Conservation (phyloP, 2,329 filamentous ascomycete genomes). For the Venturiaceae sp. region DNA sequence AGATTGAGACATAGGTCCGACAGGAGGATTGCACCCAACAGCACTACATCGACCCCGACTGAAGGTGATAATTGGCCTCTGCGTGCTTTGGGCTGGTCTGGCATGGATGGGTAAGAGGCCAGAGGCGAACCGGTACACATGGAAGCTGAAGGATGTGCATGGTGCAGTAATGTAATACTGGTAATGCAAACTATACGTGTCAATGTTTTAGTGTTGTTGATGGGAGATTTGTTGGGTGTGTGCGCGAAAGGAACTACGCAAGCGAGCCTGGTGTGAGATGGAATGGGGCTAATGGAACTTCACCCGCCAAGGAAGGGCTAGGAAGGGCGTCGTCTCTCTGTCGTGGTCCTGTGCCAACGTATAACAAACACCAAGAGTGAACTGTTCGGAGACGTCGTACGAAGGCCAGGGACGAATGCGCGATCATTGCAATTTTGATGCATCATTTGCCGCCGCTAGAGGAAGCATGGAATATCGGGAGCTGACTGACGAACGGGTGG, state of each 20-base stretch:
- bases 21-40: not conserved
- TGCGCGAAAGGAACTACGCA: too few relatives aligned
- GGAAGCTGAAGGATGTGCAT: not conserved
- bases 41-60: not conserved
- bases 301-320: not conserved
- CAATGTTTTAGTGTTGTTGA: not conserved
- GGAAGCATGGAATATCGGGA: not conserved
- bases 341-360: not conserved
- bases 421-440: not conserved
- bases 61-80: not conserved
- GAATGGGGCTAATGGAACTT: not conserved
- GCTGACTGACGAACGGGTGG: not conserved
- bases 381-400: too few relatives aligned
- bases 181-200: slow-evolving; percentile 1
- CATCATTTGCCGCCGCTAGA: not conserved
- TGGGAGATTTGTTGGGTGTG: not conserved
- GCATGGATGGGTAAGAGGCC: not conserved
- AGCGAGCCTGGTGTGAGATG: not conserved
- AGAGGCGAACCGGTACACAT: not conserved
- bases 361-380: not conserved
- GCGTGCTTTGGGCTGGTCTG: not conserved
- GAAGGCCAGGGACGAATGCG: not conserved
- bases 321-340: not conserved
- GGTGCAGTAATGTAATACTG: not conserved
- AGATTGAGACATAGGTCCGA: not conserved